Evolutionary conservation across 495 filamentous ascomycete species (phyloP), one percentile per base, ranked within the genome.

Genomic region (Penicillium daleae): DNA sequence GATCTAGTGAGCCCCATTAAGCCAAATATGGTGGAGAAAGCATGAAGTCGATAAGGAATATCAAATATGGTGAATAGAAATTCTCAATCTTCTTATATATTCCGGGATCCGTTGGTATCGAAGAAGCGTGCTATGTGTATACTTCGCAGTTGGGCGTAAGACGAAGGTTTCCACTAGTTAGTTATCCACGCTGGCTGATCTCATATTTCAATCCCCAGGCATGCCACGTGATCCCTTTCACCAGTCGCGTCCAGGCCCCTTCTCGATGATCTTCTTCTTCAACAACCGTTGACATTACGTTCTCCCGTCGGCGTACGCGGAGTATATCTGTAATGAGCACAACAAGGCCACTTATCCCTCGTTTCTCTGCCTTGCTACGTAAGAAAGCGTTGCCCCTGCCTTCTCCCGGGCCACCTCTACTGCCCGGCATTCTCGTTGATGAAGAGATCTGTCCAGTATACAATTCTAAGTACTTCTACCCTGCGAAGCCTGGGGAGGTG

Each of bases 401-500:
- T 62, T 54, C 68, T 66, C 62, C 72, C 6, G 66, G 59, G 46
- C 63, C 68, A 40, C 68, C 60, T 64, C 65, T 77, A 67, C 63
- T 70, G 15, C 66, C 62, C 15, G 62, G 66, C 33, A 67, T 69
- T 69, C 71, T 72, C 26, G 55, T 76, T 57, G 73, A 76, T 59
- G 74, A 76, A 66, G 72, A 76, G 60, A 71, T 63, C 60, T 74
- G 55, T 35, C 74, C 68, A 55, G 54, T 70, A 51, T 82, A 82
- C 54, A 27, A 75, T 53, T 74, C 75, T 42, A 74, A 75, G 61
- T 39, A 54, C 54, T 83, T 77, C 69, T 82, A 79, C 67, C 78
- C 79, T 42, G 75, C 66, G 44, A 75, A 77, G 48, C 71, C 76
- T 57, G 78, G 78, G 37, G 78, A 83, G 37, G 52, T 80, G 37